Conservation (phyloP, 202 grass and related monocot species). For the Schoenoplectus triqueter region DNA sequence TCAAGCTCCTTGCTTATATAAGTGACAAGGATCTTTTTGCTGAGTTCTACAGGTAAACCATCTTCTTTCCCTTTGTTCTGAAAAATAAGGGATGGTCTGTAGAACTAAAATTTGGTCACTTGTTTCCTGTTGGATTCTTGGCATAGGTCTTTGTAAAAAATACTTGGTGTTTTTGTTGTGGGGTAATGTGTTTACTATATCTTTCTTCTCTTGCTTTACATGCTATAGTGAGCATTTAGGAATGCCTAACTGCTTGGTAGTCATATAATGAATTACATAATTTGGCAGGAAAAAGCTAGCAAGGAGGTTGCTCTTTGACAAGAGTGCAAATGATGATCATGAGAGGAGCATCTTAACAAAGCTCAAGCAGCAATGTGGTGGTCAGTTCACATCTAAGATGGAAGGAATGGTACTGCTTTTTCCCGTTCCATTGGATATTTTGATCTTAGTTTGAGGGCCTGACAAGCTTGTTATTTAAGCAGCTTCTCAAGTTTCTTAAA, state of each 20-base stretch:
- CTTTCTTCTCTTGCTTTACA: not conserved
- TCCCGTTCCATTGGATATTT: not conserved
- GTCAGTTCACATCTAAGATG: conserved; percentile 93
- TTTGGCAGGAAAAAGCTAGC: conserved; percentile 49
- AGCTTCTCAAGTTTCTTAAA: not conserved
- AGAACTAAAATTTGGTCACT: not conserved
- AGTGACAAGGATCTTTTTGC: conserved; percentile 98
- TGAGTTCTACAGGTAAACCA: conserved; percentile 43
- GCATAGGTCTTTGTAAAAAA: conserved; percentile 7
- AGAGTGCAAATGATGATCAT: conserved; percentile 99
- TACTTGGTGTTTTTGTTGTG: not conserved
- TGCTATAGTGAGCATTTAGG: not conserved
- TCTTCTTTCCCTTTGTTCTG: not conserved
- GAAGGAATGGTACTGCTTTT: conserved; percentile 69
- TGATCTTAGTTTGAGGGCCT: not conserved
- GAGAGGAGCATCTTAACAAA: not conserved
- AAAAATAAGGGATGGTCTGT: not conserved
- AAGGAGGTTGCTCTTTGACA: conserved; percentile 95
- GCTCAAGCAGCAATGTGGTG: conserved; percentile 44
- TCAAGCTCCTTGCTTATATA: conserved; percentile 88
- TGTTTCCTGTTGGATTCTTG: not conserved
- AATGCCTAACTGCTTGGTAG: not conserved
- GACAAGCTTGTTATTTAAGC: not conserved
- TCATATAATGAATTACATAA: conserved; percentile 21
- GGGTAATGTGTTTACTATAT: not conserved